Evolutionary conservation across 2,329 filamentous ascomycete species (phyloP), one percentile per base, ranked within the genome.

Genomic region (Beauveria medogensis): DNA sequence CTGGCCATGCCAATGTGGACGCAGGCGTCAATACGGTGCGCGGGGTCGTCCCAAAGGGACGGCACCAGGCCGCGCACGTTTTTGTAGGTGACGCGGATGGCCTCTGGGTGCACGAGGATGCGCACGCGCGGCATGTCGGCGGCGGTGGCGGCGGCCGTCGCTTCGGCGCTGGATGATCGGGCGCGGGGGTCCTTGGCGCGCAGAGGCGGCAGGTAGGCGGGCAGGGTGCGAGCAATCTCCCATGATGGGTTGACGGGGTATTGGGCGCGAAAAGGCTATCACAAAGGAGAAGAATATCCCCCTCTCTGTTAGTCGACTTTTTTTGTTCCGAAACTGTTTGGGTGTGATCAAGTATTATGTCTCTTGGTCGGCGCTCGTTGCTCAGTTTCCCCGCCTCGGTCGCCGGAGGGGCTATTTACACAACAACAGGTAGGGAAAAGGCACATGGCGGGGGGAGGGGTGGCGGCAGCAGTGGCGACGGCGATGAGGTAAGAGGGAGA

Each of bases 1-100:
- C 88, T 70, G 71, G 90, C 89, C 82, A 95, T 91, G 64, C 91
- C 91, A 56, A 95, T 88, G 72, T 95, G 91, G 4, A 96, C 72
- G 24, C 86, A 80, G 34, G 88, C 74, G 71, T 95, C 88, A 59
- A 86, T 80, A 54, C 76, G 73, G 59, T 67, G 69, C 28, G 46
- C 22, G n/a, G 14, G 63, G 72, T 70, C 63, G 44, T 78, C 75
- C 75, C 90, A 84, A 5, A 96, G 77, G 5, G 70, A 70, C 1
- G 91, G 89, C 3, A 92, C 78, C 2, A 87, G 72, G 14, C 76
- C 73, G 55, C 85, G 82, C 40, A 92, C 87, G 8, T 79, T 78
- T 53, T 82, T 74, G 75, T 95, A 96, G 66, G 81, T 83, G 55
- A 93, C 90, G 34, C 82, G 84, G 48, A 96, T 79, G 1, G 90